Percentiles rank a stretch among this genome's conserved stretches.
phyloP scores from a whole-genome alignment of 2,329 filamentous ascomycete species.

The Ophiostoma sp. region DNA sequence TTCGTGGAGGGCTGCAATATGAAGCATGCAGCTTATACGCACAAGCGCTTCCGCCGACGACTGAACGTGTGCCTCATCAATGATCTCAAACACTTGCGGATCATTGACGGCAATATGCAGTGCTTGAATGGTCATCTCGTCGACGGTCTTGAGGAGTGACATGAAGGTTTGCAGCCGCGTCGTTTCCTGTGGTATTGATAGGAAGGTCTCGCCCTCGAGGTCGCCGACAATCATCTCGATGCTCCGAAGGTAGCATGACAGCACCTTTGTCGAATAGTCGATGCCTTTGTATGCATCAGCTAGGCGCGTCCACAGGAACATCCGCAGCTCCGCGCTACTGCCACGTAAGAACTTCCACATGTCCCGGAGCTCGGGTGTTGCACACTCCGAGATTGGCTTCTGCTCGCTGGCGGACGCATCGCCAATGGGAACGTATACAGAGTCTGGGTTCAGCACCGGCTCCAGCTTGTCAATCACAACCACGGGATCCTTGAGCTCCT shows the following conservation, averaged over 20 bases:
- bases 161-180: conserved; percentile 67
- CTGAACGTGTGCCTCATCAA: conserved; percentile 73
- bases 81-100: conserved; percentile 54
- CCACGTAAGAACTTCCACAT: conserved; percentile 79
- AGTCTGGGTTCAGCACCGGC: conserved; percentile 74
- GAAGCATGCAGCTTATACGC: conserved; percentile 67
- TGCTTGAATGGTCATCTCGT: conserved; percentile 67
- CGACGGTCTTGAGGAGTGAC: conserved; percentile 70
- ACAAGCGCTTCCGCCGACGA: conserved; percentile 67
- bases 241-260: conserved; percentile 79
- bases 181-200: conserved; percentile 53
- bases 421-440: conserved; percentile 41
- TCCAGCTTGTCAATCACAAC: conserved; percentile 87
- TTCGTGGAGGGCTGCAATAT: conserved; percentile 74
- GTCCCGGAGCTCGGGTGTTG: conserved; percentile 60
- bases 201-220: conserved; percentile 58
- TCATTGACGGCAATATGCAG: conserved; percentile 66
- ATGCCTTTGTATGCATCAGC: conserved; percentile 83
- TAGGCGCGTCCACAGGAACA: conserved; percentile 88
- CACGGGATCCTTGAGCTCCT: conserved; percentile 73
- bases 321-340: conserved; percentile 73
- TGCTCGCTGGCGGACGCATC: conserved; percentile 17
- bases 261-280: conserved; percentile 77
- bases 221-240: conserved; percentile 74
- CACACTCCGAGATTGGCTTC: conserved; percentile 47